Conservation (phyloP, 2,329 filamentous ascomycete species). For the Celoporthe dispersa region DNA sequence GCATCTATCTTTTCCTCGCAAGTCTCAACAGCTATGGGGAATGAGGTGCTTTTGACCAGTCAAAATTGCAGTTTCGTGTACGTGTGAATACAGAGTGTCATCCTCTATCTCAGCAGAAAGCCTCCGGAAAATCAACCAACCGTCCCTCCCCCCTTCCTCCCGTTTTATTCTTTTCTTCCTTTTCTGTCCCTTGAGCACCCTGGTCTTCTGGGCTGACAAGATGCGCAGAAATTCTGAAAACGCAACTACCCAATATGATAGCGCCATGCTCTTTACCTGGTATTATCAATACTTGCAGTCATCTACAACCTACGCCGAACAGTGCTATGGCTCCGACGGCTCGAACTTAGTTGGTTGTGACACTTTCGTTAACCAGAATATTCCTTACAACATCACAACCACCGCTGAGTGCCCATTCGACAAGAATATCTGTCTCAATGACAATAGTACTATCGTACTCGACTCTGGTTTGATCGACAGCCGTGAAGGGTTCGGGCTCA, state of each 20-base stretch:
- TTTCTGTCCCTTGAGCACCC: not conserved
- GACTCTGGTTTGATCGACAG: conserved; percentile 7
- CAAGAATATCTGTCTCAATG: not conserved
- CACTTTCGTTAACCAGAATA: not conserved
- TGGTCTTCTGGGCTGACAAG: not conserved
- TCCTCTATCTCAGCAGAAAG: not conserved
- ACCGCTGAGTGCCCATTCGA: conserved; percentile 1
- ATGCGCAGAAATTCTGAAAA: not conserved
- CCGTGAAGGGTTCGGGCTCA: conserved; percentile 8
- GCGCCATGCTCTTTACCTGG: not conserved
- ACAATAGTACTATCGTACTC: not conserved
- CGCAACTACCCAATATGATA: not conserved
- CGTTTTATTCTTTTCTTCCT: not conserved
- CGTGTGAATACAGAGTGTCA: not conserved
- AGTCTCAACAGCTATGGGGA: conserved; percentile 5
- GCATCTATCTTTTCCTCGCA: conserved; percentile 2
- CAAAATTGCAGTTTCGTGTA: not conserved
- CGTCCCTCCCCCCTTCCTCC: not conserved
- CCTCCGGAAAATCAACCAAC: not conserved
- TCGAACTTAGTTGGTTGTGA: not conserved
- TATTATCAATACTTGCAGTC: not conserved
- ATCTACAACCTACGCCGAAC: conserved; percentile 3
- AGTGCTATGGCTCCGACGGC: conserved; percentile 1
- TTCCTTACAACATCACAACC: not conserved
- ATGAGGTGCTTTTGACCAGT: not conserved